Evolutionary conservation across 2,329 filamentous ascomycete species (phyloP).

Genomic region (Zalaria sp.): DNA sequence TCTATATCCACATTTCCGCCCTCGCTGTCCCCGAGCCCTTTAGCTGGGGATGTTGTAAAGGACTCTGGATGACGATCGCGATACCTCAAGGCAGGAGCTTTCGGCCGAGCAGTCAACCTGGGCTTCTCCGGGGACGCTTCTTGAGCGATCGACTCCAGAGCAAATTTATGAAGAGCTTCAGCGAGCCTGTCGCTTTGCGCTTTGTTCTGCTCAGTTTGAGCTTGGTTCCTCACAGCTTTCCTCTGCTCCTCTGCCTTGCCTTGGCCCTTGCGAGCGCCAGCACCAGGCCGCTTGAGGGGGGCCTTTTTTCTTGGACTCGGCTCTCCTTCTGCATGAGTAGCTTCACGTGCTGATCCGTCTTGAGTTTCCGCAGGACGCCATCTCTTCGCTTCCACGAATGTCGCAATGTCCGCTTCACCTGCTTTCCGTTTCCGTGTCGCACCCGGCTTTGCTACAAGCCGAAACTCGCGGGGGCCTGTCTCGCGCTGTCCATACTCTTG

Average conservation of each 20-base stretch:
- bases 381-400: constrained; percentile 7
- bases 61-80: constrained; percentile 17
- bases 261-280: constrained; percentile 1
- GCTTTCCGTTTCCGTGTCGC: not conserved
- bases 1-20: constrained; percentile 20
- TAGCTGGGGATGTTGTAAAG: not conserved
- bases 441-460: not conserved
- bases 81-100: constrained; percentile 17
- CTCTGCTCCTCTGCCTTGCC: constrained; percentile 1
- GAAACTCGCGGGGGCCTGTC: not conserved
- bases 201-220: constrained; percentile 5
- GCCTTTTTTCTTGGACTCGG: not conserved
- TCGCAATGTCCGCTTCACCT: constrained; percentile 5
- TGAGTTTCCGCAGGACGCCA: not conserved
- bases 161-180: constrained; percentile 4
- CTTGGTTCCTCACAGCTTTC: not conserved
- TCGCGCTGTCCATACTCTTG: no score
- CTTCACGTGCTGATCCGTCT: not conserved
- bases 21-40: not conserved
- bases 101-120: constrained; percentile 16
- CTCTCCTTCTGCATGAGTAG: not conserved
- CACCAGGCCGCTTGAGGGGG: constrained; percentile 6
- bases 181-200: constrained; percentile 8
- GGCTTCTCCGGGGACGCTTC: constrained; percentile 14
- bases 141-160: constrained; percentile 6